Evolutionary conservation across 495 filamentous ascomycete genomes (phyloP).

Genomic region (Neohortaea acidophila): DNA sequence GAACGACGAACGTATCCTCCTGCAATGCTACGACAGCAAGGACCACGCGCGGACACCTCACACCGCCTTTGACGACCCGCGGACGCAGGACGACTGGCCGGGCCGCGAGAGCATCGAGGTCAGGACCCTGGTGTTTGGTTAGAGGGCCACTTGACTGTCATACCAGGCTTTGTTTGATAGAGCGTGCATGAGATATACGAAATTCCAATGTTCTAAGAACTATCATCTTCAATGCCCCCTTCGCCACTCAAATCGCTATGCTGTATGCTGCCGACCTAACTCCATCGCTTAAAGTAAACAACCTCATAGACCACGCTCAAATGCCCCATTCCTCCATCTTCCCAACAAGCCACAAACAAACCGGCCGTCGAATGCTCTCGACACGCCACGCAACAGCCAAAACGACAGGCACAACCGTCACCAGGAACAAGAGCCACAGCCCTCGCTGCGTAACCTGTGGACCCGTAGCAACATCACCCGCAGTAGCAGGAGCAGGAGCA

Average conservation of each 20-base stretch:
- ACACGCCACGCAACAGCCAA: background rate
- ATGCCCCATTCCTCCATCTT: background rate
- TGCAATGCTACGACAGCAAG: conserved; percentile 71
- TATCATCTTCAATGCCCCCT: too few relatives aligned
- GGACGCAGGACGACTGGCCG: conserved; percentile 37
- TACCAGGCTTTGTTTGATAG: too few relatives aligned
- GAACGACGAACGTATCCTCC: conserved; percentile 54
- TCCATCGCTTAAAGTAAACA: too few relatives aligned
- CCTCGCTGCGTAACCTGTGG: background rate
- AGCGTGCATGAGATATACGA: too few relatives aligned
- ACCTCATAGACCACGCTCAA: too few relatives aligned
- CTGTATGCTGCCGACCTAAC: too few relatives aligned
- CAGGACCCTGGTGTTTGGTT: conserved; percentile 70
- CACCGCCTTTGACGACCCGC: conserved; percentile 62
- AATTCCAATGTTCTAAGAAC: too few relatives aligned
- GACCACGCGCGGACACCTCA: conserved; percentile 56
- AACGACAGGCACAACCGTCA: background rate
- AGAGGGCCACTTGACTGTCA: too few relatives aligned
- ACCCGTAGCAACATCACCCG: background rate
- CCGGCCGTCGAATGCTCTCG: background rate
- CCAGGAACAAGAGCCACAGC: background rate
- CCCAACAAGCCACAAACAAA: background rate
- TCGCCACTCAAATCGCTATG: too few relatives aligned
- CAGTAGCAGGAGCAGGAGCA: too few relatives aligned
- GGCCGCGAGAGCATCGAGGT: conserved; percentile 72